These are phyloP conservation scores for Cyberlindnera subsufficiens DNA, from an alignment of 805 yeast genomes.

Conservation along the genomic window DNA sequence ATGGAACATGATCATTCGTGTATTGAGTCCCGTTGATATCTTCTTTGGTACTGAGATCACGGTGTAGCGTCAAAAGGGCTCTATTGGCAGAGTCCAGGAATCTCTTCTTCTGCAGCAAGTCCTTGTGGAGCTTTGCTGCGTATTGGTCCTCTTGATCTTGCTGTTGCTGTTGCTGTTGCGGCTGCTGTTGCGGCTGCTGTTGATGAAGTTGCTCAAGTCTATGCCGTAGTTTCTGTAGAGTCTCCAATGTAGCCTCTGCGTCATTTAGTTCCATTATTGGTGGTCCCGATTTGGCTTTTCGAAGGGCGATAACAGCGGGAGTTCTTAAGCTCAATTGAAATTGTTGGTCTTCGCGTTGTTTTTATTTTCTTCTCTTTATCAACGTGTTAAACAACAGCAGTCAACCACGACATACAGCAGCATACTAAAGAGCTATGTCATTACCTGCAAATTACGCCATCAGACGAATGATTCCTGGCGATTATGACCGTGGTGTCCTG, in stretches of 20 bases:
- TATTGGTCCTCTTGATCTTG: conserved; percentile 3
- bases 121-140: conserved; percentile 5
- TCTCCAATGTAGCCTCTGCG: no score
- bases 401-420: not conserved
- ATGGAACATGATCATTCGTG: conserved; percentile 15
- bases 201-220: no score
- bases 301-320: no score
- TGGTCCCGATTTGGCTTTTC: no score
- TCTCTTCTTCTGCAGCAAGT: conserved; percentile 2
- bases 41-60: not conserved
- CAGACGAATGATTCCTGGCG: conserved; percentile 49
- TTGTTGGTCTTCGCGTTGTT: no score
- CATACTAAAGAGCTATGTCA: conserved; percentile 1
- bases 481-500: conserved; percentile 57
- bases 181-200: not conserved
- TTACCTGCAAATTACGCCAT: conserved; percentile 66
- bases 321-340: no score
- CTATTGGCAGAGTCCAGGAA: conserved; percentile 7
- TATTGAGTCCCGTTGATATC: conserved; percentile 5
- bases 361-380: no score
- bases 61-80: conserved; percentile 4
- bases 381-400: not conserved
- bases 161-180: not conserved
- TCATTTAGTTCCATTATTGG: no score
- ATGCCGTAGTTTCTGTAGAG: no score